Conservation (phyloP, 306 rosid species). For the Benincasa hispida region DNA sequence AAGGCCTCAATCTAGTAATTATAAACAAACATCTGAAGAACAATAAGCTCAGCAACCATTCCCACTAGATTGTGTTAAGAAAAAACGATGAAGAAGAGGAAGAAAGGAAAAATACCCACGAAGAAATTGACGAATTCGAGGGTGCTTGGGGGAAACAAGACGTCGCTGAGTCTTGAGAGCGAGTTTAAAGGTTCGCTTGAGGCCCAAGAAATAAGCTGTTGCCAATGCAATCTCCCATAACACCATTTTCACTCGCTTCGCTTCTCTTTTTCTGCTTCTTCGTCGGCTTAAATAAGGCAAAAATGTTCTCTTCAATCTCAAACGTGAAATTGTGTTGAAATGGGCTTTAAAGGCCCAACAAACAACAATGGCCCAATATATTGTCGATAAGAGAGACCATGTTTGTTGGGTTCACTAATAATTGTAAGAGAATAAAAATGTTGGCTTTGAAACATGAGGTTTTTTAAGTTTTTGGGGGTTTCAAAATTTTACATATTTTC, state of each 20-base stretch:
- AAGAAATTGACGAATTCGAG: slow-evolving; percentile 56
- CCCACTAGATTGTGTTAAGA: not conserved
- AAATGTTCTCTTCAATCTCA: not conserved
- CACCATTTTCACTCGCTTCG: slow-evolving; percentile 40
- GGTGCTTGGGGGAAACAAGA: slow-evolving; percentile 42
- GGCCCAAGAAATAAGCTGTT: slow-evolving; percentile 84
- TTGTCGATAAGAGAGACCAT: no score
- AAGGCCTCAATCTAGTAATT: not conserved
- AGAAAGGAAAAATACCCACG: slow-evolving; percentile 29
- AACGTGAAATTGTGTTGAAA: not conserved
- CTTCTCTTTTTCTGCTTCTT: not conserved
- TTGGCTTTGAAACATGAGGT: no score
- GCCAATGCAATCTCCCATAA: slow-evolving; percentile 85
- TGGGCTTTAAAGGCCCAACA: not conserved
- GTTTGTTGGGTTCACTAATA: no score
- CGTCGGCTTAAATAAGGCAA: not conserved
- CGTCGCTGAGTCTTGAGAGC: slow-evolving; percentile 66
- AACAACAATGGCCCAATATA: not conserved
- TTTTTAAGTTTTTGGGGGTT: no score
- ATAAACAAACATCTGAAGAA: not conserved
- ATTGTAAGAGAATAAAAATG: no score
- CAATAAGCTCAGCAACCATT: not conserved
- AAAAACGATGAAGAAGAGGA: no score
- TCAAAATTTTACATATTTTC: no score
- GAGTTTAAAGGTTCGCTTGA: slow-evolving; percentile 58